Evolutionary conservation across 176 grass and related monocot genomes (phyloP).

Genomic region (Juncus inflexus): DNA sequence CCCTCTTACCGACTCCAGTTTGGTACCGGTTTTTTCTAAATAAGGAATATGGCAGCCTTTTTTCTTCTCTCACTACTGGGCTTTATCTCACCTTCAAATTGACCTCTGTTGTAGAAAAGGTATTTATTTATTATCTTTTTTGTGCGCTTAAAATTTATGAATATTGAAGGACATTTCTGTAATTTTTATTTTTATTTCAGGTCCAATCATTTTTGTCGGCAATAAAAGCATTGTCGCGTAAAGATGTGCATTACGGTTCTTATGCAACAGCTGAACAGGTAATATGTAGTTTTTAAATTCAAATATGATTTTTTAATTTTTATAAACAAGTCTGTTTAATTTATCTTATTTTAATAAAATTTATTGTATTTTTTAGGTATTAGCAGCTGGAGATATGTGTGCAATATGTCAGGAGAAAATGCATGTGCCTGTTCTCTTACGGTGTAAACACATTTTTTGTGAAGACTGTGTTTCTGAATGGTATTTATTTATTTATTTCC

Average conservation of each 20-base stretch:
- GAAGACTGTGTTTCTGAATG: conserved; percentile 94
- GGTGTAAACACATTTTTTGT: conserved; percentile 98
- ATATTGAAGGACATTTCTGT: background rate
- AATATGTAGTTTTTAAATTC: conserved; percentile 6
- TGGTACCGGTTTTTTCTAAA: conserved; percentile 99
- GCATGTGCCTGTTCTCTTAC: conserved; percentile 74
- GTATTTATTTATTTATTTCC: conserved; percentile 49
- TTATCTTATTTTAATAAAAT: background rate
- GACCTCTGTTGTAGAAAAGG: conserved; percentile 97
- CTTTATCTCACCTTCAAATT: conserved; percentile 97
- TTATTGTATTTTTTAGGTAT: conserved; percentile 39
- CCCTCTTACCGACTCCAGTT: conserved; percentile 87
- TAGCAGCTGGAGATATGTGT: conserved; percentile 82
- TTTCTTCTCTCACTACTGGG: conserved; percentile 92
- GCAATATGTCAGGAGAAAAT: conserved; percentile 97
- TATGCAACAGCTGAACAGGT: conserved; percentile 96
- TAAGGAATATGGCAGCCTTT: conserved; percentile 97
- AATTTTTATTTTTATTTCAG: conserved; percentile 32
- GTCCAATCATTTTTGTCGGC: conserved; percentile 93
- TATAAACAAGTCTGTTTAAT: background rate
- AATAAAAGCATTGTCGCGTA: conserved; percentile 83
- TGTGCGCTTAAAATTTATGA: conserved; percentile 2
- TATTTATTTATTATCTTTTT: conserved; percentile 31
- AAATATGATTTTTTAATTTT: conserved; percentile 1
- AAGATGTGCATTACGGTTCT: conserved; percentile 95